Base-by-base conservation (phyloP, 2,329 filamentous ascomycete species). In the Apiospora pterosperma region DNA sequence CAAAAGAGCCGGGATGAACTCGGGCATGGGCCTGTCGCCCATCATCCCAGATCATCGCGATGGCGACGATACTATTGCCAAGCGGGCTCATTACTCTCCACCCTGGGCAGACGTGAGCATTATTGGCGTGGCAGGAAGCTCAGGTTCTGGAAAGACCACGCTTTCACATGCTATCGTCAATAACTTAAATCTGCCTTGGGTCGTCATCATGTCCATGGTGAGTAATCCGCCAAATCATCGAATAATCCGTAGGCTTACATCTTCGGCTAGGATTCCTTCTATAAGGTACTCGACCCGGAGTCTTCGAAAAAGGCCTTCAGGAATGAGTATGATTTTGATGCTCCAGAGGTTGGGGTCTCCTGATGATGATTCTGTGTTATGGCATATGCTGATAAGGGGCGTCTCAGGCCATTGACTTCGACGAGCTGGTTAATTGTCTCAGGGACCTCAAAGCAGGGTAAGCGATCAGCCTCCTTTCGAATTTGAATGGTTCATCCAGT, bases 101-200 rank as follows among this genome's bases (percentile, higher is more conserved):
- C 96, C 96, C 77, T 99, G 96, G 96, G 92, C 92, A 62, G 92
- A 98, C 79, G 89, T 97, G 71, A 95, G 92, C 80, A 97, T 99
- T 73, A 97, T 99, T 76, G 96, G 93, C 61, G 91, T 99, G 72
- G 95, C 96, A 69, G 96, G 96, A 41, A 96, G 92, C 78, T 98
- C 95, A 34, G 96, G 96, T 48, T 98, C 95, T 31, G 90, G 95
- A 65, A 99, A 99, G 83, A 97, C 95, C 7, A 97, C 94, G 7
- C 82, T 99, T 63, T 94, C 96, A 36, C 87, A 96, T 76, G 93
- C 95, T 68, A 97, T 99, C 71, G 92, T 98, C 69, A 90, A 87
- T 72, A 90, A 92, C 73, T 82, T 99, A 72, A 97, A 96, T 78
- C 81, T 99, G 68, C 96, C 96, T 64, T 99, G 96, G 95, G 96